phyloP scores from a whole-genome alignment of 2,329 filamentous ascomycete species.

The Fusarium sp. region DNA sequence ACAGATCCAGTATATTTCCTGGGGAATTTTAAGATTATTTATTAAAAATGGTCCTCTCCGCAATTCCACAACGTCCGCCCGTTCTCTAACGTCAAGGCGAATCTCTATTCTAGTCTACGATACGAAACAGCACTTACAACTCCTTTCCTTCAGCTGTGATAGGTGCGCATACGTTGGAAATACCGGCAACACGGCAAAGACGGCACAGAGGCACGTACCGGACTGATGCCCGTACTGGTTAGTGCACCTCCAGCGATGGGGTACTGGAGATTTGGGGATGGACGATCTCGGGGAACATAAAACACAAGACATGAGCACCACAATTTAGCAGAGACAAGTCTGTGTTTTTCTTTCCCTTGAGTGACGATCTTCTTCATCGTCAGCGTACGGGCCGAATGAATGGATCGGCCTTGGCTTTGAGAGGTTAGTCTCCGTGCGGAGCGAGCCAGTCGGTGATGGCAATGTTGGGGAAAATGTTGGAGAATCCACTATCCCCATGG shows the following conservation, averaged over 20 bases:
- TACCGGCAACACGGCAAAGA: conserved; percentile 11
- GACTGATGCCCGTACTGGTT: conserved; percentile 4
- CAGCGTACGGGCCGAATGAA: conserved; percentile 16
- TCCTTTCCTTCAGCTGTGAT: neutral
- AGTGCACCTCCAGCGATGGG: conserved; percentile 1
- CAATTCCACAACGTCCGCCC: neutral
- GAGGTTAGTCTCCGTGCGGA: conserved; percentile 6
- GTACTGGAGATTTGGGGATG: neutral
- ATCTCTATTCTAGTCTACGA: neutral
- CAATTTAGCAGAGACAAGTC: neutral
- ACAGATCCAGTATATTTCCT: neutral
- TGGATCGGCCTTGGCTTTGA: neutral
- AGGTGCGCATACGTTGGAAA: conserved; percentile 13
- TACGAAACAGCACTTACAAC: neutral
- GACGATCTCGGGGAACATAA: neutral
- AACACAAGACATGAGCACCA: neutral
- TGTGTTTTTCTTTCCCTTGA: neutral
- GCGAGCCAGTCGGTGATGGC: neutral
- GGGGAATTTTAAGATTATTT: conserved; percentile 14
- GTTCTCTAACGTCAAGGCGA: conserved; percentile 4
- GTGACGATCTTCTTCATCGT: neutral
- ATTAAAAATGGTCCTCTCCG: conserved; percentile 9
- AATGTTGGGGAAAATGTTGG: conserved; percentile 18
- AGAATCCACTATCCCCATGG: conserved; percentile 14
- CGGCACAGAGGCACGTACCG: conserved; percentile 4